A percentile compares a stretch with the other conserved stretches of the same genome.
These are phyloP conservation scores for Penicillium fuscoglaucum DNA, from an alignment of 2,329 filamentous ascomycete species.

Conservation along the genomic window DNA sequence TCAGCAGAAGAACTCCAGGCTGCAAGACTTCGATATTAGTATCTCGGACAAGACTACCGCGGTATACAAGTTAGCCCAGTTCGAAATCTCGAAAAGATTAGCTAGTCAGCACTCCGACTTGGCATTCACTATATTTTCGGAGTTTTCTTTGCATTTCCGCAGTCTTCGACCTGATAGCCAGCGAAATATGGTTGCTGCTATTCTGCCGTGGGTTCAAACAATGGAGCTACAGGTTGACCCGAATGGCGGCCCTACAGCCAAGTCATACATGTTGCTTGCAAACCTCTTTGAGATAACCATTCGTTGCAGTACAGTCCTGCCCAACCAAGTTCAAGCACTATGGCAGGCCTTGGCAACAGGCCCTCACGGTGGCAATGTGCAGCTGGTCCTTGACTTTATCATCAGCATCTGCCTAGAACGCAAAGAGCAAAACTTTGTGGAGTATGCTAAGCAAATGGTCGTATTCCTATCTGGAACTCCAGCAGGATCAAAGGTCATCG, in stretches of 20 bases:
- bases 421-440: conserved; percentile 95
- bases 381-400: conserved; percentile 92
- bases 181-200: conserved; percentile 88
- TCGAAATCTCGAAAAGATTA: conserved; percentile 89
- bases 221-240: conserved; percentile 91
- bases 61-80: conserved; percentile 96
- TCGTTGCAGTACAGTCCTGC: conserved; percentile 79
- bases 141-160: conserved; percentile 92
- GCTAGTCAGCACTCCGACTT: conserved; percentile 85
- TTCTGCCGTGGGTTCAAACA: conserved; percentile 93
- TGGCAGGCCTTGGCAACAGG: conserved; percentile 97
- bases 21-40: conserved; percentile 97
- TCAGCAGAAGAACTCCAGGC: conserved; percentile 80
- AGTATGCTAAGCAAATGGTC: conserved; percentile 96
- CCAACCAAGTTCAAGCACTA: conserved; percentile 94
- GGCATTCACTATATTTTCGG: conserved; percentile 92
- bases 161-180: conserved; percentile 79
- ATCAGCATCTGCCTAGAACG: conserved; percentile 90
- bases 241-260: conserved; percentile 83
- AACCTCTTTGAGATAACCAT: conserved; percentile 97
- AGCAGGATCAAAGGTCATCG: conserved; percentile 86
- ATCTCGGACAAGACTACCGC: conserved; percentile 98
- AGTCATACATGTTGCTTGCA: conserved; percentile 90
- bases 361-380: conserved; percentile 89
- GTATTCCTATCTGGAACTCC: conserved; percentile 88